These are phyloP conservation scores for Apiospora kogelbergensis DNA, from an alignment of 2,329 filamentous ascomycete genomes.

Conservation along the genomic window DNA sequence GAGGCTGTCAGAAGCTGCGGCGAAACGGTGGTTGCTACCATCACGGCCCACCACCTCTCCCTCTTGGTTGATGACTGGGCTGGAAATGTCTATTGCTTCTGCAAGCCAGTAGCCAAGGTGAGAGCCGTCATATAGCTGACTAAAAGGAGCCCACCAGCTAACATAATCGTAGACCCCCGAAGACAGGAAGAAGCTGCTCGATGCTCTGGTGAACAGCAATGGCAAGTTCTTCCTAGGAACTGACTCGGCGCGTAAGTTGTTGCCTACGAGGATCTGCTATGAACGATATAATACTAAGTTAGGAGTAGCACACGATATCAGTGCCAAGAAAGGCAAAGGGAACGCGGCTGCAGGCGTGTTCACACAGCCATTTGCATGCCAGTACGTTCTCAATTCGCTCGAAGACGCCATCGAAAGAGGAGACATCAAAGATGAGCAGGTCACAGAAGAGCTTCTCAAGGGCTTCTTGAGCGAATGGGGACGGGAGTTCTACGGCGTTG, in stretches of 20 bases:
- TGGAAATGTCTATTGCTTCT: slow-evolving; percentile 58
- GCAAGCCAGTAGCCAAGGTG: slow-evolving; percentile 66
- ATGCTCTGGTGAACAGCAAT: slow-evolving; percentile 58
- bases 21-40: slow-evolving; percentile 59
- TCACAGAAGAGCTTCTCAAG: slow-evolving; percentile 29
- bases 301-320: slow-evolving; percentile 47
- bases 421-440: slow-evolving; percentile 26
- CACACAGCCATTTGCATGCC: slow-evolving; percentile 63
- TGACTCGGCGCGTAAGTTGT: slow-evolving; percentile 67
- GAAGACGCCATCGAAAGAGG: slow-evolving; percentile 41
- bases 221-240: slow-evolving; percentile 71
- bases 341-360: slow-evolving; percentile 73
- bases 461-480: slow-evolving; percentile 32
- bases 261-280: slow-evolving; percentile 30
- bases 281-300: background rate
- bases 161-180: slow-evolving; percentile 28
- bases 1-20: slow-evolving; percentile 61
- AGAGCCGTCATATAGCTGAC: background rate
- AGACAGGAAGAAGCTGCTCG: slow-evolving; percentile 71
- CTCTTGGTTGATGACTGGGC: slow-evolving; percentile 64
- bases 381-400: slow-evolving; percentile 60
- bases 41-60: slow-evolving; percentile 58
- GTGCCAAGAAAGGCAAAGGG: slow-evolving; percentile 56
- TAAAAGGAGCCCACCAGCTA: slow-evolving; percentile 32
- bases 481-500: slow-evolving; percentile 23